These are phyloP conservation scores for Pulveroboletus ravenelii DNA, from an alignment of 768 basidiomycete genomes.

Conservation along the genomic window DNA sequence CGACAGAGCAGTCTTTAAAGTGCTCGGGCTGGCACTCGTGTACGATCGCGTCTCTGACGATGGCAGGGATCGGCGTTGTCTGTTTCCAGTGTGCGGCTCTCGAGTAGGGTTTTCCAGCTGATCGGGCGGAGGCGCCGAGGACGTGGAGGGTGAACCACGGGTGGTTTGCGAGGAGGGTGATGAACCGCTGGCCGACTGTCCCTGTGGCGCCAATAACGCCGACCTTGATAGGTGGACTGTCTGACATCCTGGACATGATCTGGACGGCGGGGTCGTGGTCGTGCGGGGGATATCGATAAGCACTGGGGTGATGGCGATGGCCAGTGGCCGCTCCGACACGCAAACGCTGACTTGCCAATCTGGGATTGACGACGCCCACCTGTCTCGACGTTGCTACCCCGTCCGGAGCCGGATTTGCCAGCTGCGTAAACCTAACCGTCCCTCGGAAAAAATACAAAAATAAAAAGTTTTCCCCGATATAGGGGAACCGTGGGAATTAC, in stretches of 20 bases:
- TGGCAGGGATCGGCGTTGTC: slow-evolving; percentile 61
- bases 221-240: slow-evolving; percentile 40
- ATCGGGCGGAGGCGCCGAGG: slow-evolving; percentile 84
- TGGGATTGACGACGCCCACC: too few relatives aligned
- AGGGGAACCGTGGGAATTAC: too few relatives aligned
- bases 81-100: slow-evolving; percentile 88
- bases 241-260: slow-evolving; percentile 21
- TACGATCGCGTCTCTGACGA: slow-evolving; percentile 55
- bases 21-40: slow-evolving; percentile 71
- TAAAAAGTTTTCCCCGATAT: too few relatives aligned
- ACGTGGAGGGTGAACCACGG: slow-evolving; percentile 87
- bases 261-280: not conserved
- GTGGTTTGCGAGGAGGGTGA: slow-evolving; percentile 79
- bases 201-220: slow-evolving; percentile 88
- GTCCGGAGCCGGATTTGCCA: too few relatives aligned
- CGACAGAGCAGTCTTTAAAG: slow-evolving; percentile 76
- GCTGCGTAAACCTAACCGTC: too few relatives aligned
- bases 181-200: slow-evolving; percentile 94
- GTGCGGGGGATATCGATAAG: too few relatives aligned
- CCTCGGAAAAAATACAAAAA: too few relatives aligned
- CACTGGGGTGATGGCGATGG: not conserved
- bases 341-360: too few relatives aligned
- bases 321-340: too few relatives aligned
- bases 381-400: too few relatives aligned
- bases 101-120: slow-evolving; percentile 77